Base-by-base conservation (phyloP, 352 stramenopile species). In the Phytophthora sojae region DNA sequence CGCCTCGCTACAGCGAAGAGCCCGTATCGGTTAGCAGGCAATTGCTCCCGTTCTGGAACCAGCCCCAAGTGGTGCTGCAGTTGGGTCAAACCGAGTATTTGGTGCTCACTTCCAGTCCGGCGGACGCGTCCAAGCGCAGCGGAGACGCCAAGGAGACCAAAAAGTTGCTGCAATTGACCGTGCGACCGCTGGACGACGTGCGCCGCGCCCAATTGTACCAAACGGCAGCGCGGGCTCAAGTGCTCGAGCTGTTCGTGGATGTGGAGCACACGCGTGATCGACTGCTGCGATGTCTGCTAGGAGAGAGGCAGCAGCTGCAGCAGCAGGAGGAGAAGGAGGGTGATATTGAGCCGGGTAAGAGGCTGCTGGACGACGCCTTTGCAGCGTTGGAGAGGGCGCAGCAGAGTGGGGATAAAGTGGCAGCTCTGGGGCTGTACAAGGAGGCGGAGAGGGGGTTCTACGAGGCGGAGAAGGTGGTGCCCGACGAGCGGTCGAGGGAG, bases 291-390 rank as follows among this genome's bases (percentile, higher is more conserved):
- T 65, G 60, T 30, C 29, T 78, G 39, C 50, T 37, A 47, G 61
- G 47, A n/a, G 37, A 44, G 37, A 44, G 12, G 0, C 35, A 42
- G 35, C 35, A 44, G 37, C 35, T 17, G 11, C 37, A 44, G 37
- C 4, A 44, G 32, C 5, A 39, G 11, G 56, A 60, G 37, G 12
- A 50, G 37, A 8, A 64, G 39, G 6, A 57, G 11, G 5, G 21
- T 14, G 3, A 35, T 7, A 11, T n/a, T 44, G 51, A 54, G 2
- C 44, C 51, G 15, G 30, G 58, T 4, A 69, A 67, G 14, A 69
- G 65, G 56, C 50, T 83, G 23, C 64, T 88, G 12, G 75, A 89
- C n/a, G 62, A 70, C 8, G 71, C 79, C 30, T 89, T 89, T 64
- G 47, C 44, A 39, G 63, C 81, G 29, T 53, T 89, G 15, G 73